Conservation (phyloP, 768 basidiomycete species). For the Termitomyces sp. region DNA sequence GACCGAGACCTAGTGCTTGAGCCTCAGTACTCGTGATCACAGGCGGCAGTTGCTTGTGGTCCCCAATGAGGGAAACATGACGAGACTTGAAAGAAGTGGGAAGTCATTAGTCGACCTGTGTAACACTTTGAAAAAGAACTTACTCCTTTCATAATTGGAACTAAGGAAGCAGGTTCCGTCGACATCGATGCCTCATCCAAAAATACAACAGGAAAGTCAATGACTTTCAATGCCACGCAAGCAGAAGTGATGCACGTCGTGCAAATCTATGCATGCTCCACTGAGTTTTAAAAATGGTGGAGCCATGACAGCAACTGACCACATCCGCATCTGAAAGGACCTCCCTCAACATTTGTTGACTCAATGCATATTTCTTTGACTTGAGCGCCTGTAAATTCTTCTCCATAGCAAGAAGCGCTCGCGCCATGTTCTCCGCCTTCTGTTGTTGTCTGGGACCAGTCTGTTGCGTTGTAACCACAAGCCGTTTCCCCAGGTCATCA, state of each 20-base stretch:
- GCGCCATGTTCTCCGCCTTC: slow-evolving; percentile 27
- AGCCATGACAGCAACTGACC: slow-evolving; percentile 36
- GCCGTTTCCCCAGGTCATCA: slow-evolving; percentile 18
- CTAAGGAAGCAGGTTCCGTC: slow-evolving; percentile 86
- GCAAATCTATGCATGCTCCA: slow-evolving; percentile 53
- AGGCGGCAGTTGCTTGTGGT: slow-evolving; percentile 93
- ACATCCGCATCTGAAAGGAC: slow-evolving; percentile 67
- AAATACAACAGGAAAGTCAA: slow-evolving; percentile 91
- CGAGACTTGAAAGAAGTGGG: slow-evolving; percentile 44
- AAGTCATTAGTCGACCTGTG: slow-evolving; percentile 3
- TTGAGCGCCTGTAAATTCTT: slow-evolving; percentile 23
- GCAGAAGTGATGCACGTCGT: slow-evolving; percentile 85
- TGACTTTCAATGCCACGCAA: slow-evolving; percentile 54
- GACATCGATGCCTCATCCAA: slow-evolving; percentile 96
- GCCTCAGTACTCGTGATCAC: slow-evolving; percentile 80
- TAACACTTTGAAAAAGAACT: slow-evolving; percentile 2
- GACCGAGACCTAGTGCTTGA: slow-evolving; percentile 62
- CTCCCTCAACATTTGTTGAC: slow-evolving; percentile 61
- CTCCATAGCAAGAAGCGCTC: slow-evolving; percentile 22
- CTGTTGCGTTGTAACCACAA: slow-evolving; percentile 13
- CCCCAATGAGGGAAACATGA: slow-evolving; percentile 89
- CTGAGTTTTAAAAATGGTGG: slow-evolving; percentile 1
- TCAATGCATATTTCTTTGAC: slow-evolving; percentile 45
- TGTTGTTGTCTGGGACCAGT: slow-evolving; percentile 16
- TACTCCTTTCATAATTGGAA: slow-evolving; percentile 93